Percentiles rank a stretch among this genome's conserved stretches.
These are phyloP conservation scores for Barnettozyma pratensis DNA, from an alignment of 805 yeast genomes.

Conservation along the genomic window DNA sequence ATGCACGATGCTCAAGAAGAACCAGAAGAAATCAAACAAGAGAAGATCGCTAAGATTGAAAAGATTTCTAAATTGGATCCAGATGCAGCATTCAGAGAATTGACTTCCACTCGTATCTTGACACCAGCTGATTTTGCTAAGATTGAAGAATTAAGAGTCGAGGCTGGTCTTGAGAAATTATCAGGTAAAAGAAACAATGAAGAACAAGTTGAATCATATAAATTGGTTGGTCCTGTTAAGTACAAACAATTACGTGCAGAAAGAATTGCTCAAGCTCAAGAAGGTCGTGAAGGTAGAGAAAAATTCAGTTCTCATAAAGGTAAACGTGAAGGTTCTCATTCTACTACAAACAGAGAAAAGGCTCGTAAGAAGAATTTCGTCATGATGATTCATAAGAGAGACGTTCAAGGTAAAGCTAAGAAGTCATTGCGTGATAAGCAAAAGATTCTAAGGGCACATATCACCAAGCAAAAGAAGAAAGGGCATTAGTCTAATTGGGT, in stretches of 20 bases:
- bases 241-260: conserved; percentile 88
- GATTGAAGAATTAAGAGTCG: conserved; percentile 76
- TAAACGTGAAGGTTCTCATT: conserved; percentile 66
- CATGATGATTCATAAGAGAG: conserved; percentile 95
- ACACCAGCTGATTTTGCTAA: conserved; percentile 99
- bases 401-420: conserved; percentile 91
- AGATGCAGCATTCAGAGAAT: conserved; percentile 44
- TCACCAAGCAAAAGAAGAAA: conserved; percentile 86
- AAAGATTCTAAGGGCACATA: conserved; percentile 78
- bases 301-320: conserved; percentile 87
- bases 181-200: conserved; percentile 68
- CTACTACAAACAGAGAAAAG: conserved; percentile 94
- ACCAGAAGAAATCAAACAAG: conserved; percentile 19
- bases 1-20: conserved; percentile 21
- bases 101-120: conserved; percentile 71
- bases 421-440: conserved; percentile 89
- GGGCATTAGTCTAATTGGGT: conserved; percentile 39
- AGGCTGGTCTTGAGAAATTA: conserved; percentile 80
- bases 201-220: conserved; percentile 76
- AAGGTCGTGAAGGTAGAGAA: conserved; percentile 91
- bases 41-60: conserved; percentile 27
- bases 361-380: conserved; percentile 97
- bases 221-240: conserved; percentile 67
- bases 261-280: conserved; percentile 77
- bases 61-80: conserved; percentile 32